Base-by-base conservation (phyloP, 768 basidiomycete genomes). In the Boletus rex-veris region DNA sequence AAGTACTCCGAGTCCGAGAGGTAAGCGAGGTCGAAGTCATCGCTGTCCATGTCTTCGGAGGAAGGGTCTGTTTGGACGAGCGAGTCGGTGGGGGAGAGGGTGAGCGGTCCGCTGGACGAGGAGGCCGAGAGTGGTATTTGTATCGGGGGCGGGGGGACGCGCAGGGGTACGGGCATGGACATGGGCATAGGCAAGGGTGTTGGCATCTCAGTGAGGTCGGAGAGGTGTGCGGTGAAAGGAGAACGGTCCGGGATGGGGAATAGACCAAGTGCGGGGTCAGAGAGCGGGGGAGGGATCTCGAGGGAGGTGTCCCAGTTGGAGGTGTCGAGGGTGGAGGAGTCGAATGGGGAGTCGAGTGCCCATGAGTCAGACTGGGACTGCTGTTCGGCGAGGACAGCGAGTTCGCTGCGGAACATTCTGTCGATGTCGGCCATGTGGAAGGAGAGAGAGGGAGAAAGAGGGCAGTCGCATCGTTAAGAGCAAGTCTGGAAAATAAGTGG, bases 1-100 rank as follows among this genome's bases (percentile, higher is more conserved):
- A 64, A 5, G 11, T 50, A 66, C 1, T 65, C 69, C 3, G 65
- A 57, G 10, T 71, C 68, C 21, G 67, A 68, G 8, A 52, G 56
- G 24, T 39, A 66, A 37, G 51, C 2, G 14, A 57, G 7, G 5
- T 67, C 63, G 4, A 40, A 21, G 18, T 70, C 59, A 40, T 58
- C 58, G 37, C 57, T 62, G 40, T 56, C 63, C 24, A 69, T 50
- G 6, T 58, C 58, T 7, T 59, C 61, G 4, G 54, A 55, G 21
- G 63, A 49, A 7, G 36, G 43, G 4, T 52, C 48, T 11, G 37
- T 53, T 11, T 42, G 18, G 42, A 24, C 1, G 41, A 28, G 12
- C 4, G 55, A 37, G 31, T 57, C 53, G 6, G 49, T 33, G 31
- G 56, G 38, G n/a, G 59, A 31, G 18, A 42, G 38, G 9, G 30